A percentile compares a stretch with the other conserved stretches of the same genome.
Conservation (phyloP, 2,329 filamentous ascomycete species). For the Fusarium sp. region DNA sequence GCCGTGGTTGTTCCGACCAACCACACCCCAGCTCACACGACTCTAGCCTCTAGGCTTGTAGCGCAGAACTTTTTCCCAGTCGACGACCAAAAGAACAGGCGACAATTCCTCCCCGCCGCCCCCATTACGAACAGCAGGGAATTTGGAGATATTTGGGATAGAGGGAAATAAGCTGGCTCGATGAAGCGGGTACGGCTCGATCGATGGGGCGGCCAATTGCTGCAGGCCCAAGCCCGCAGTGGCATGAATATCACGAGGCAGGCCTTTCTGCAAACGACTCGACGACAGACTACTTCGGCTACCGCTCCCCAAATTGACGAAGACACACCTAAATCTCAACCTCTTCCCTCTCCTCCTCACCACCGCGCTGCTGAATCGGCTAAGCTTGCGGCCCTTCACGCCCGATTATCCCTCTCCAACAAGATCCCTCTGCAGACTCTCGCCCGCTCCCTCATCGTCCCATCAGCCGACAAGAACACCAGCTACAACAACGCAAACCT, state of each 20-base stretch:
- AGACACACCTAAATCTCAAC: constrained; percentile 41
- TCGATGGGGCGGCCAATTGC: constrained; percentile 56
- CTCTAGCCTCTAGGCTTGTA: constrained; percentile 38
- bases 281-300: constrained; percentile 50
- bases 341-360: constrained; percentile 77
- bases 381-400: constrained; percentile 92
- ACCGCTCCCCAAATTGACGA: constrained; percentile 39
- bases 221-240: constrained; percentile 48
- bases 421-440: constrained; percentile 88
- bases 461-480: constrained; percentile 81
- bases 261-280: constrained; percentile 39
- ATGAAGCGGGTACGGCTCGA: constrained; percentile 58
- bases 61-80: constrained; percentile 53
- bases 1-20: constrained; percentile 44
- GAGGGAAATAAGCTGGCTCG: constrained; percentile 37
- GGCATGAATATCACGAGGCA: constrained; percentile 26
- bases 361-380: constrained; percentile 76
- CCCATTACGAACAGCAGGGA: constrained; percentile 30
- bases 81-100: constrained; percentile 33
- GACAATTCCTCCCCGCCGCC: constrained; percentile 21
- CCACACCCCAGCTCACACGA: constrained; percentile 49
- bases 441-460: constrained; percentile 85
- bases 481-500: constrained; percentile 91
- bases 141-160: constrained; percentile 25
- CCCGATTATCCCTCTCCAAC: constrained; percentile 83